Evolutionary conservation across 2,329 filamentous ascomycete genomes (phyloP).

Genomic region (Diaporthe ampelina): DNA sequence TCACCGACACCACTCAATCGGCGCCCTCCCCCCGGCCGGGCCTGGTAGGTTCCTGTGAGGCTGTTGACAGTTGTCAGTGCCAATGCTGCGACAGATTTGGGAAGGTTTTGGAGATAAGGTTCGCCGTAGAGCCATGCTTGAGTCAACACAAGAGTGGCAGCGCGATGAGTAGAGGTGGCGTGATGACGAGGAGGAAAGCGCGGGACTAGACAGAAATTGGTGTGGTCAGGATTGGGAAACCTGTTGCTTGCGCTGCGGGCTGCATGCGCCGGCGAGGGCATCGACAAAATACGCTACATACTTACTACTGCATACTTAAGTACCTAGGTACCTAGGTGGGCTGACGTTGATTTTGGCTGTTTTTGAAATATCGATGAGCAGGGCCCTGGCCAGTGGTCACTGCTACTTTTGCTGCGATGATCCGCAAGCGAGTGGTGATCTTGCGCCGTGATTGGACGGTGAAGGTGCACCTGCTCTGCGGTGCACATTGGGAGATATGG

Average conservation of each 20-base stretch:
- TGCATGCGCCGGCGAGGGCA: not conserved
- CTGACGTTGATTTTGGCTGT: constrained; percentile 32
- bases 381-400: not conserved
- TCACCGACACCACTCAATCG: constrained; percentile 7
- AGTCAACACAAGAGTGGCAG: constrained; percentile 3
- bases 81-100: constrained; percentile 4
- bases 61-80: constrained; percentile 14
- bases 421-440: constrained; percentile 28
- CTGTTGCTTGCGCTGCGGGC: not conserved
- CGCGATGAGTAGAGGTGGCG: not conserved
- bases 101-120: constrained; percentile 20
- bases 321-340: not conserved
- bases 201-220: constrained; percentile 11
- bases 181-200: constrained; percentile 11
- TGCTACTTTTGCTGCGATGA: constrained; percentile 18
- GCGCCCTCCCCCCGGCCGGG: not conserved
- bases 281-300: too few relatives aligned
- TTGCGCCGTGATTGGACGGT: constrained; percentile 14
- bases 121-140: constrained; percentile 3
- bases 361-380: not conserved
- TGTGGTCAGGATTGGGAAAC: not conserved
- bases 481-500: not conserved
- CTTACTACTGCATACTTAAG: too few relatives aligned
- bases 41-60: not conserved
- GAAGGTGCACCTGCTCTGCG: not conserved